These are phyloP conservation scores for Hygrocybe punicea DNA, from an alignment of 768 basidiomycete genomes.

Conservation along the genomic window DNA sequence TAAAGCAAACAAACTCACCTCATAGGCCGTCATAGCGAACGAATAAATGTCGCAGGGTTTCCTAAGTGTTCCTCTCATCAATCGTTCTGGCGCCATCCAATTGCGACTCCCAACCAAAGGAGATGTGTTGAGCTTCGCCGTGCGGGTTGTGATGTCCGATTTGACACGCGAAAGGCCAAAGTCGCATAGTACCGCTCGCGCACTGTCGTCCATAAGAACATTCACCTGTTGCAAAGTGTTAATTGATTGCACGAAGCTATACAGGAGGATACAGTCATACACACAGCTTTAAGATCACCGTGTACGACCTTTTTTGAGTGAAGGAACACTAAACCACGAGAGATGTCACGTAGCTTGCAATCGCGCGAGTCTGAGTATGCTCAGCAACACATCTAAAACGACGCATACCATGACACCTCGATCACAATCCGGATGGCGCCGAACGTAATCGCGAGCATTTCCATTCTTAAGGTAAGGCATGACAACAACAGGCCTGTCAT, in stretches of 20 bases:
- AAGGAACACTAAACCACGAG: constrained; percentile 24
- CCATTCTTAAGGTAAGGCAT: constrained; percentile 23
- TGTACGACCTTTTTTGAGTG: constrained; percentile 25
- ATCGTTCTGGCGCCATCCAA: constrained; percentile 29
- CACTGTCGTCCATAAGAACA: constrained; percentile 23
- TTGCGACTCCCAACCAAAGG: constrained; percentile 17
- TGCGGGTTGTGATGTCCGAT: constrained; percentile 19
- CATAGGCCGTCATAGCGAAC: constrained; percentile 27
- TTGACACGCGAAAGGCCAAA: constrained; percentile 27
- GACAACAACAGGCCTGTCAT: constrained; percentile 26
- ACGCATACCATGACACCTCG: constrained; percentile 18
- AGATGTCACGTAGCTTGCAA: constrained; percentile 22
- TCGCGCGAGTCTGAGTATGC: not conserved
- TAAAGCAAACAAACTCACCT: constrained; percentile 13
- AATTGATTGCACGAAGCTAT: not conserved
- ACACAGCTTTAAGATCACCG: constrained; percentile 28
- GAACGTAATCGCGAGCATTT: constrained; percentile 16
- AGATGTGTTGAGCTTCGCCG: not conserved
- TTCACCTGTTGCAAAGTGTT: constrained; percentile 11
- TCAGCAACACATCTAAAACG: not conserved
- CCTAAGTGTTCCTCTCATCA: constrained; percentile 15
- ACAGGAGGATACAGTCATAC: not conserved
- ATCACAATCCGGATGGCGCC: constrained; percentile 14
- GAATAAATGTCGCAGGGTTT: constrained; percentile 22
- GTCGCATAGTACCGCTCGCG: constrained; percentile 23